A percentile compares a stretch with the other conserved stretches of the same genome.
Evolutionary conservation across 495 filamentous ascomycete species (phyloP).

Genomic region (Xylaria cubensis): DNA sequence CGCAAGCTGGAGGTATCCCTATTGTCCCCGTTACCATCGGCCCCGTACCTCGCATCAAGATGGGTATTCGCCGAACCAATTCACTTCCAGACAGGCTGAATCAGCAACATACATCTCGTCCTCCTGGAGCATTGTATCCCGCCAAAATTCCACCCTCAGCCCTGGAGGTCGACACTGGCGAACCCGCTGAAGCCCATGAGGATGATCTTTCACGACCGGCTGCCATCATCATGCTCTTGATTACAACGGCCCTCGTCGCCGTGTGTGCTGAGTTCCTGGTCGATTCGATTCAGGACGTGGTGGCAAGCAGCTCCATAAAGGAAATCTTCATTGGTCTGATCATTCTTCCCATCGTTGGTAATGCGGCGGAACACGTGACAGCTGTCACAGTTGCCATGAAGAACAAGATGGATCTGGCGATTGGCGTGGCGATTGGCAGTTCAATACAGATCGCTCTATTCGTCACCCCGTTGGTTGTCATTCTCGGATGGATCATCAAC

Average conservation of each 20-base stretch:
- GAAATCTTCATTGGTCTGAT: constrained; percentile 89
- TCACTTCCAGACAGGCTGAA: constrained; percentile 77
- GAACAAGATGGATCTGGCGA: constrained; percentile 96
- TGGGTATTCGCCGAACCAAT: constrained; percentile 75
- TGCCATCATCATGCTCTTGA: constrained; percentile 73
- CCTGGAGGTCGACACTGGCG: constrained; percentile 41
- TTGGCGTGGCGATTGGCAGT: constrained; percentile 86
- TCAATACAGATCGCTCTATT: constrained; percentile 92
- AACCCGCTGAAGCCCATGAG: constrained; percentile 51
- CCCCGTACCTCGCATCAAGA: constrained; percentile 59
- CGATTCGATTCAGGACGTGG: constrained; percentile 76
- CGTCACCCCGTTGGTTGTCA: constrained; percentile 84
- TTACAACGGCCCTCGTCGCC: constrained; percentile 81
- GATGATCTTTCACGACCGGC: constrained; percentile 73
- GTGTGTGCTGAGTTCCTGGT: constrained; percentile 89
- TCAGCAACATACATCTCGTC: constrained; percentile 49
- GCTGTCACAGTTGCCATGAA: constrained; percentile 87
- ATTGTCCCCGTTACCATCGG: constrained; percentile 38
- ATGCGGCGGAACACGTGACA: constrained; percentile 91
- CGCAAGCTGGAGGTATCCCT: constrained; percentile 32
- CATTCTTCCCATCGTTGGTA: constrained; percentile 88
- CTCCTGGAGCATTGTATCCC: constrained; percentile 50
- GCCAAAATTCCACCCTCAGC: constrained; percentile 46
- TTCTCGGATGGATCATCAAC: constrained; percentile 85
- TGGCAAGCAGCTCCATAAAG: constrained; percentile 65